Percentiles rank a stretch among this genome's conserved stretches.
Conservation (phyloP, 2,329 filamentous ascomycete genomes). For the Cercospora sesami region DNA sequence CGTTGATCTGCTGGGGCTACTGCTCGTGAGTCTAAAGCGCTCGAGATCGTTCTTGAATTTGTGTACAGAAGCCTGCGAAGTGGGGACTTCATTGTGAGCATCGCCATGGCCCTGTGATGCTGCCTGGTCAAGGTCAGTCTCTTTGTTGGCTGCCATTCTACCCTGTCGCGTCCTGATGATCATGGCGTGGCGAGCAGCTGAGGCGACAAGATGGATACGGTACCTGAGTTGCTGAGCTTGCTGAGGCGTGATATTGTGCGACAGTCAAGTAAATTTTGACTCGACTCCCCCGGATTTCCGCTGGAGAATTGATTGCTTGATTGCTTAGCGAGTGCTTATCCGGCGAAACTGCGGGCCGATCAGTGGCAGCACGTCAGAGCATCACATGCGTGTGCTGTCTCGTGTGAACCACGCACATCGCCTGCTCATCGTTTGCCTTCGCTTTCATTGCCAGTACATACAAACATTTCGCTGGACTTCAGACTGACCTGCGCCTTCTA, state of each 20-base stretch:
- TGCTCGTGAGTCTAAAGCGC: slow-evolving; percentile 23
- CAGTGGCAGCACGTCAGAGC: slow-evolving; percentile 3
- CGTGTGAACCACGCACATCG: background rate
- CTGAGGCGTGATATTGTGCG: background rate
- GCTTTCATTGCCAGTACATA: background rate
- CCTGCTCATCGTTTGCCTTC: background rate
- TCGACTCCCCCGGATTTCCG: background rate
- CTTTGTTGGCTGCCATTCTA: background rate
- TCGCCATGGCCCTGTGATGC: background rate
- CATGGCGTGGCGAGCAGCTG: background rate
- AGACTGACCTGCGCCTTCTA: background rate
- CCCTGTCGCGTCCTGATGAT: background rate
- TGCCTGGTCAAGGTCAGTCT: background rate
- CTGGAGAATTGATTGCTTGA: background rate
- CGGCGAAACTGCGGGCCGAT: slow-evolving; percentile 6
- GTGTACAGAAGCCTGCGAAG: background rate
- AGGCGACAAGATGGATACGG: background rate
- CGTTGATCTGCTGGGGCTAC: background rate
- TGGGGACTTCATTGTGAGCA: background rate
- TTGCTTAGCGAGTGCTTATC: slow-evolving; percentile 8
- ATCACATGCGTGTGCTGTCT: slow-evolving; percentile 11
- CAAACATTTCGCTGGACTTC: background rate
- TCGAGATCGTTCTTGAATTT: slow-evolving; percentile 25
- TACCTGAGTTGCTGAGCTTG: no score
- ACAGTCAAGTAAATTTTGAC: background rate